Base-by-base conservation (phyloP, 441 rosid species). In the Mallotus japonicus region DNA sequence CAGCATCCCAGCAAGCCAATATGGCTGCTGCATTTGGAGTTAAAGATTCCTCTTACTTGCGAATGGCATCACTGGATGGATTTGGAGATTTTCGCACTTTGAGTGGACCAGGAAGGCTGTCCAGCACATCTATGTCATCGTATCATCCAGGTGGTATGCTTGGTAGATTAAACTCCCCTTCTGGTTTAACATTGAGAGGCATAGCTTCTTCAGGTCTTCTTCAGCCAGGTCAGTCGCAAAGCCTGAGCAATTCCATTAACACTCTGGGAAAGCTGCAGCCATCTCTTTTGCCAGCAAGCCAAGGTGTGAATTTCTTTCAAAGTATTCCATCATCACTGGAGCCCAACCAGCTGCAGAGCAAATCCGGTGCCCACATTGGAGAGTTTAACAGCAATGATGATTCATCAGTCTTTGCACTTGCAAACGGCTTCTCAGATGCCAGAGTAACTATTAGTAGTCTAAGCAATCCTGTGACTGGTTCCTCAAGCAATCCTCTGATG, bases 131-230 rank as follows among this genome's bases (percentile, higher is more conserved):
- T 34, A 72, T 86, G 62, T 83, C 92, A 19, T 78, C 97, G 6
- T 90, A 86, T 76, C 79, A 87, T 50, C 79, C 87, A 0, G 77
- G 79, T 15, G 82, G 87, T 53, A 76, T 88, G 83, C 85, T 90
- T 51, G 85, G 87, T 69, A 88, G 92, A 78, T 67, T 87, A 76
- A 91, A 90, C 77, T 80, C 98, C 49, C 82, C 90, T 28, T 24
- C 89, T 71, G 83, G 85, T 51, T 74, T 92, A 76, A 85, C 83
- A 67, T 71, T 84, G 54, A 86, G 79, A 37, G 96, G 93, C 75
- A 82, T 88, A 59, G 71, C 89, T 77, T 76, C 95, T 66, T 84
- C 95, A 20, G 85, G 92, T 73, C 70, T 87, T 54, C 77, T 84
- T 75, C 91, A 80, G 65, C 80, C 81, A 40, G 82, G 82, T 70